Percentiles rank a stretch among this genome's conserved stretches.
phyloP scores from a whole-genome alignment of 306 rosid species.

The Bauhinia variegata region DNA sequence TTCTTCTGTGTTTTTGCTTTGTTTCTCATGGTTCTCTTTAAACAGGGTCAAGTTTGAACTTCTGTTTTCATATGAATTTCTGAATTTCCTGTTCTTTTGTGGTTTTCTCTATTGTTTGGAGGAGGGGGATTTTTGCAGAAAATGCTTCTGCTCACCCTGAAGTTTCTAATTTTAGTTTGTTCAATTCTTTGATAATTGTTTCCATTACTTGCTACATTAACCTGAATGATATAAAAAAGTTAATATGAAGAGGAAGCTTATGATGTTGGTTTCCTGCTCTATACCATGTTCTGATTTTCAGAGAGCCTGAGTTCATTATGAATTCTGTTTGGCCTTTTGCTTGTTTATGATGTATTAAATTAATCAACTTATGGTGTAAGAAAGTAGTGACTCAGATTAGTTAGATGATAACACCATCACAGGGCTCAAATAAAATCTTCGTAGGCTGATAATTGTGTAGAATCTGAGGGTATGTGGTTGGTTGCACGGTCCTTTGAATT shows the following conservation, averaged over 20 bases:
- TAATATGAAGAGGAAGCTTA: no score
- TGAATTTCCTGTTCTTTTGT: neutral
- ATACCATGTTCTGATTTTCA: constrained; percentile 10
- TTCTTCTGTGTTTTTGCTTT: no score
- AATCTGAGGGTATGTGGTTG: neutral
- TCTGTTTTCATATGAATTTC: neutral
- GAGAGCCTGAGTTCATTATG: neutral
- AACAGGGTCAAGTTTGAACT: no score
- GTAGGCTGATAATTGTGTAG: constrained; percentile 5
- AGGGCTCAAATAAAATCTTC: neutral
- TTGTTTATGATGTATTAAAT: constrained; percentile 24
- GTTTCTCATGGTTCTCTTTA: no score
- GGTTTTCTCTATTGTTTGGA: neutral
- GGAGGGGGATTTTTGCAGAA: constrained; percentile 14
- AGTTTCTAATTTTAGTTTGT: neutral
- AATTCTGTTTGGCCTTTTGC: constrained; percentile 21
- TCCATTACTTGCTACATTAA: constrained; percentile 13
- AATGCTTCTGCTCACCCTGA: neutral
- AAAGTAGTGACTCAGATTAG: constrained; percentile 8
- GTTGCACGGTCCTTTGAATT: neutral
- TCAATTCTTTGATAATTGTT: neutral
- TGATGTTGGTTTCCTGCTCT: constrained; percentile 26
- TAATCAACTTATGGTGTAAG: constrained; percentile 3
- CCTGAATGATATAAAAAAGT: no score
- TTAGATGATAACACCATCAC: constrained; percentile 20